Conservation (phyloP, 2,329 filamentous ascomycete species). For the Pezicula neosporulosa region DNA sequence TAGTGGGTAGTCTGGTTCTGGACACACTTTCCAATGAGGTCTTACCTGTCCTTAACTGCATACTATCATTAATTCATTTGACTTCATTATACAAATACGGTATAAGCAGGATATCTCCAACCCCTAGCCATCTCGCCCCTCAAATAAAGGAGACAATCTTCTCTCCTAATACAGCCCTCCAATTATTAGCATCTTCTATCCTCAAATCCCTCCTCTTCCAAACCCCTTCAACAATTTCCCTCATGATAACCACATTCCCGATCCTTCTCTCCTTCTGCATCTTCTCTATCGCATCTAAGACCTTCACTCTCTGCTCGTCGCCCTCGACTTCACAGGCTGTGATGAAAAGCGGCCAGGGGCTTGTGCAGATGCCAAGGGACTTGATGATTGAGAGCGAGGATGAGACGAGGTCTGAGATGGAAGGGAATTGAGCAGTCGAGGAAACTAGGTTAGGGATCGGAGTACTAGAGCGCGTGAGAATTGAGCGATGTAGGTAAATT, state of each 20-base stretch:
- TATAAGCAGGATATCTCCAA: too few relatives aligned
- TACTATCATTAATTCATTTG: too few relatives aligned
- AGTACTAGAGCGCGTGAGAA: slow-evolving; percentile 12
- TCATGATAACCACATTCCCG: slow-evolving; percentile 41
- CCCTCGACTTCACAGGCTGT: slow-evolving; percentile 40
- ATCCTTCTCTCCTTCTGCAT: slow-evolving; percentile 41
- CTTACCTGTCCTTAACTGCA: too few relatives aligned
- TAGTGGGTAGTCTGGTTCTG: too few relatives aligned
- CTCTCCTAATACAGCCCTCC: too few relatives aligned
- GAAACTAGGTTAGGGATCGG: background rate
- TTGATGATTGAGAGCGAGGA: slow-evolving; percentile 34
- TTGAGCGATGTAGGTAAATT: slow-evolving; percentile 36
- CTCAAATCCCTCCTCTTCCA: slow-evolving; percentile 43
- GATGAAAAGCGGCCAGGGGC: slow-evolving; percentile 46
- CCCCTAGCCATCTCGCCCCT: too few relatives aligned
- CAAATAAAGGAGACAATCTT: too few relatives aligned
- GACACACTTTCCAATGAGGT: too few relatives aligned
- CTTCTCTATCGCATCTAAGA: slow-evolving; percentile 36
- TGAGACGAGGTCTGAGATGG: slow-evolving; percentile 18
- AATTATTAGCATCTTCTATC: too few relatives aligned
- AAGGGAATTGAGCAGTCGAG: background rate
- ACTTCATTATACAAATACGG: too few relatives aligned
- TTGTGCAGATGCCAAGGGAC: slow-evolving; percentile 39
- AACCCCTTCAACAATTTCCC: slow-evolving; percentile 38
- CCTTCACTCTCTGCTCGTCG: slow-evolving; percentile 37